Percentiles rank a stretch among this genome's conserved stretches.
Evolutionary conservation across 2,329 filamentous ascomycete genomes (phyloP).

Genomic region (Helotiales sp.): DNA sequence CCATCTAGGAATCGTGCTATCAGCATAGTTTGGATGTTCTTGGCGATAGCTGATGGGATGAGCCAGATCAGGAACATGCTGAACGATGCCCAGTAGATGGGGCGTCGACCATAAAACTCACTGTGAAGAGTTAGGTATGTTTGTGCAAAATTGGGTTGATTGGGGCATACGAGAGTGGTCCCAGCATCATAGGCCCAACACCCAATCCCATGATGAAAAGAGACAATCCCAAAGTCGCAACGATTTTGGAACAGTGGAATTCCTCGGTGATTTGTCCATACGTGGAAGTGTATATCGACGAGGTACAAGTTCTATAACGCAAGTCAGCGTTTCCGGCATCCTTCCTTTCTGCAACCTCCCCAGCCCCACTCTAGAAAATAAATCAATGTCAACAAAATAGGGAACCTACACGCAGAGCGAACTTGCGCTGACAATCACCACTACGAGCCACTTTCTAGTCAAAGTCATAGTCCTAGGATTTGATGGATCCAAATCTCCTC

Average conservation of each 20-base stretch:
- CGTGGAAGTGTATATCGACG: constrained; percentile 86
- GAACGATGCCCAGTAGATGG: constrained; percentile 80
- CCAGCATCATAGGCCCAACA: constrained; percentile 60
- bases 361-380: constrained; percentile 9
- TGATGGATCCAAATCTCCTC: constrained; percentile 70
- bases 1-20: constrained; percentile 79
- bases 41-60: constrained; percentile 80
- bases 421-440: constrained; percentile 72
- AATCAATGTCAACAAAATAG: constrained; percentile 5
- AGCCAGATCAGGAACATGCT: constrained; percentile 78
- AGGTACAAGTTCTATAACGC: constrained; percentile 71
- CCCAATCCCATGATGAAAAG: constrained; percentile 80
- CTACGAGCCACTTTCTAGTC: constrained; percentile 78
- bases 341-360: not conserved
- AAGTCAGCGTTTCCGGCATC: no score
- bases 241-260: constrained; percentile 71
- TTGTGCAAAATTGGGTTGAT: constrained; percentile 15
- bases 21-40: constrained; percentile 81
- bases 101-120: constrained; percentile 80
- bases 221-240: constrained; percentile 81
- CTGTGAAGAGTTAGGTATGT: constrained; percentile 23
- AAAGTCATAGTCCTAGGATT: constrained; percentile 73
- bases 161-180: constrained; percentile 54
- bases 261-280: constrained; percentile 78
- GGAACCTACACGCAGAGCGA: constrained; percentile 81